Percentiles rank a stretch among this genome's conserved stretches.
phyloP scores from a whole-genome alignment of 805 yeast genomes.

The Spencermartinsiella europaea region DNA sequence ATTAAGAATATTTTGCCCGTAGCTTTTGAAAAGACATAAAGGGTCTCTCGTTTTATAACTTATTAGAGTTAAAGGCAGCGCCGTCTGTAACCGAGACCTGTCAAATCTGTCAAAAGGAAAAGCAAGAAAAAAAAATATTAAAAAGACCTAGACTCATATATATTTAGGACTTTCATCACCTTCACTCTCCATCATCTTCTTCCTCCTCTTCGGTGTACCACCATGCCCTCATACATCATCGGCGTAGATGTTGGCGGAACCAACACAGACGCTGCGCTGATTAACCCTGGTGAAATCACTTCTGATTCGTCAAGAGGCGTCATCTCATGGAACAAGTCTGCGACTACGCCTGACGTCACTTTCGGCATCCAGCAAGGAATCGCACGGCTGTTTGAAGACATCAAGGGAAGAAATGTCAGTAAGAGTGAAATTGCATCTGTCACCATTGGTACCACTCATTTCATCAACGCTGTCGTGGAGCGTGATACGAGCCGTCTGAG shows the following conservation, averaged over 20 bases:
- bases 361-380: slow-evolving; percentile 41
- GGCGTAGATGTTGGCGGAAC: slow-evolving; percentile 53
- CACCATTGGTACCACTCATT: slow-evolving; percentile 52
- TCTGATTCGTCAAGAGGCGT: slow-evolving; percentile 27
- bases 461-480: slow-evolving; percentile 49
- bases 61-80: no score
- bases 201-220: no score
- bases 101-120: no score
- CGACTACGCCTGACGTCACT: slow-evolving; percentile 43
- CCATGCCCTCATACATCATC: no score
- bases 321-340: slow-evolving; percentile 40
- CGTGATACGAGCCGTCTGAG: slow-evolving; percentile 40
- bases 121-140: no score
- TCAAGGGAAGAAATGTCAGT: slow-evolving; percentile 6
- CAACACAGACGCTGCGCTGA: slow-evolving; percentile 44
- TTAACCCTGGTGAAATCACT: slow-evolving; percentile 33
- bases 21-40: no score
- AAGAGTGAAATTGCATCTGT: slow-evolving; percentile 35
- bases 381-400: slow-evolving; percentile 28
- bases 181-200: no score
- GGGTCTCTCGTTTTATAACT: no score
- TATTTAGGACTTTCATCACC: no score
- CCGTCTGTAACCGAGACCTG: no score
- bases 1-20: no score
- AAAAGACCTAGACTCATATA: no score